Evolutionary conservation across 2,329 filamentous ascomycete species (phyloP).

Genomic region (Trichoderma sp.): DNA sequence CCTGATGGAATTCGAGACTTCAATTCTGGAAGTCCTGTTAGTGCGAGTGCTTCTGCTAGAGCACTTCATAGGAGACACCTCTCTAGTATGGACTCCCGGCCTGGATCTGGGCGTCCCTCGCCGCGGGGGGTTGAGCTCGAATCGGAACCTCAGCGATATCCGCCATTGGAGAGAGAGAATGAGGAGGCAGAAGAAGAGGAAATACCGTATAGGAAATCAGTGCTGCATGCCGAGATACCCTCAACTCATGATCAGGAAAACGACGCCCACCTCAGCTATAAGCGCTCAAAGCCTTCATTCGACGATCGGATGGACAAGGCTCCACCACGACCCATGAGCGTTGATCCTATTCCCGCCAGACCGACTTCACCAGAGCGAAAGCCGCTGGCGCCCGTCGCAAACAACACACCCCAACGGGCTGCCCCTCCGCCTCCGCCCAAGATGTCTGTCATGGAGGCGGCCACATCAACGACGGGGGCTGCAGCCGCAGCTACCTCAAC

Average conservation of each 20-base stretch:
- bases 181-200: conserved; percentile 34
- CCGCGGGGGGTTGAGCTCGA: conserved; percentile 27
- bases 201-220: conserved; percentile 45
- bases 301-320: conserved; percentile 55
- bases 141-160: conserved; percentile 24
- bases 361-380: conserved; percentile 53
- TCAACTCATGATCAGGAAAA: conserved; percentile 80
- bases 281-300: conserved; percentile 54
- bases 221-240: conserved; percentile 52
- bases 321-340: conserved; percentile 48
- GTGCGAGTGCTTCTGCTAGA: conserved; percentile 44
- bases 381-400: conserved; percentile 51
- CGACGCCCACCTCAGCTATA: conserved; percentile 67
- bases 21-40: conserved; percentile 58
- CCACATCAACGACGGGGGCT: conserved; percentile 78
- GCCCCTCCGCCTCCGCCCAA: conserved; percentile 85
- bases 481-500: conserved; percentile 70
- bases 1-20: conserved; percentile 45
- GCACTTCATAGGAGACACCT: conserved; percentile 41
- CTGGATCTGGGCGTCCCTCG: conserved; percentile 32
- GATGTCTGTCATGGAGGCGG: conserved; percentile 93
- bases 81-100: conserved; percentile 37
- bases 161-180: conserved; percentile 27
- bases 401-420: conserved; percentile 72
- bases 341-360: conserved; percentile 39